These are phyloP conservation scores for Begonia masoniana DNA, from an alignment of 306 rosid genomes.

Conservation along the genomic window DNA sequence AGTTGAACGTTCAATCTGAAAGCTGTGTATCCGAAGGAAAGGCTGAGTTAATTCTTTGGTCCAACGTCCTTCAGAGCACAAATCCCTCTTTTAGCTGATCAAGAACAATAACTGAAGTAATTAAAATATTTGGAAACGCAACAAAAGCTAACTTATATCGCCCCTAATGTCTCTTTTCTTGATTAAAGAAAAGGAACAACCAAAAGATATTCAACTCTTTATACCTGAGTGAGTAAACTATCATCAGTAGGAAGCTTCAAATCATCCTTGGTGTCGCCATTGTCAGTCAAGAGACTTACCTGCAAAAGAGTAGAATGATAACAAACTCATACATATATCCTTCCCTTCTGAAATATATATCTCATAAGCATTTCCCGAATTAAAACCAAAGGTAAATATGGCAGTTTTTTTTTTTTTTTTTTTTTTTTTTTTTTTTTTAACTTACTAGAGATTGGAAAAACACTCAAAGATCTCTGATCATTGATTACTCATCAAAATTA, in stretches of 20 bases:
- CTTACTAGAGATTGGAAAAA: no score
- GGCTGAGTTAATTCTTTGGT: constrained; percentile 9
- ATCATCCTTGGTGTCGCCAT: constrained; percentile 20
- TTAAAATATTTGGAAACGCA: no score
- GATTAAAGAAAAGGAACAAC: no score
- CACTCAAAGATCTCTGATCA: not conserved
- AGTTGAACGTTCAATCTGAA: not conserved
- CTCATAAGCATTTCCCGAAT: no score
- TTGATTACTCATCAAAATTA: not conserved
- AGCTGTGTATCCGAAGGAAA: not conserved
- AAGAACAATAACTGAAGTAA: not conserved
- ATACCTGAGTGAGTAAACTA: constrained; percentile 17
- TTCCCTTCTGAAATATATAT: no score
- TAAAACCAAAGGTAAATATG: no score
- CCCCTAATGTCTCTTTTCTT: no score
- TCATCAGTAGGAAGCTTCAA: constrained; percentile 23
- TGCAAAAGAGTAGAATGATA: not conserved
- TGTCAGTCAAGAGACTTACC: constrained; percentile 19
- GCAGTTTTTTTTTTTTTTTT: no score
- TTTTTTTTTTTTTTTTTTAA: no score
- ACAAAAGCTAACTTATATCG: no score
- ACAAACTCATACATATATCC: no score
- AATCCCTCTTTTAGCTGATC: constrained; percentile 20
- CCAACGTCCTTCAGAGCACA: constrained; percentile 29
- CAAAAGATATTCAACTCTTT: no score